These are phyloP conservation scores for Drechslerella coelobrocha DNA, from an alignment of 2,329 filamentous ascomycete genomes.

Conservation along the genomic window DNA sequence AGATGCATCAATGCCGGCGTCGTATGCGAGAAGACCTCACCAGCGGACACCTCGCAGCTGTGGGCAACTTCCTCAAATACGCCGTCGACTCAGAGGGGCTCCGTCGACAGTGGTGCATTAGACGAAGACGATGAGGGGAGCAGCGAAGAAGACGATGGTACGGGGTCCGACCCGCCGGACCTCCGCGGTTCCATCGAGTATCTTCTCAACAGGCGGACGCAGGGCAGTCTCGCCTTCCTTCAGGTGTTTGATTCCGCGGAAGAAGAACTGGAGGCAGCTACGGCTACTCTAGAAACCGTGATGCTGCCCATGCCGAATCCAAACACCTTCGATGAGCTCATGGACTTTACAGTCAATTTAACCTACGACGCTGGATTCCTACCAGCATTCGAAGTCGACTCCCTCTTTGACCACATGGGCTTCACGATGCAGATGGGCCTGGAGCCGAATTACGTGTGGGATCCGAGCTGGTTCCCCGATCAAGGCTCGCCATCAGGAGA, in stretches of 20 bases:
- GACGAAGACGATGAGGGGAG: conserved; percentile 25
- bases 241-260: conserved; percentile 33
- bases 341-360: conserved; percentile 31
- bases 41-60: conserved; percentile 17
- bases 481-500: conserved; percentile 32
- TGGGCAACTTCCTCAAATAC: conserved; percentile 14
- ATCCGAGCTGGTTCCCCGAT: conserved; percentile 31
- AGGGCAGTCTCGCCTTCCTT: conserved; percentile 37
- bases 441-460: conserved; percentile 35
- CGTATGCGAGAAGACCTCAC: conserved; percentile 42
- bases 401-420: conserved; percentile 42
- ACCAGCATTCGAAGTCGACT: conserved; percentile 38
- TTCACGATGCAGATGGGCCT: conserved; percentile 39
- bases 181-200: conserved; percentile 41
- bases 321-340: conserved; percentile 7
- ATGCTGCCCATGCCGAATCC: neutral
- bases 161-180: conserved; percentile 34
- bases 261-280: conserved; percentile 10
- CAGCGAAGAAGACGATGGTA: conserved; percentile 30
- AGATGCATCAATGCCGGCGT: conserved; percentile 39
- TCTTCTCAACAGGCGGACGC: conserved; percentile 35
- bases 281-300: neutral
- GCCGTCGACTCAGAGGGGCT: conserved; percentile 15
- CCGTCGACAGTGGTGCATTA: conserved; percentile 26
- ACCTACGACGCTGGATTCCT: conserved; percentile 38